Percentiles rank a stretch among this genome's conserved stretches.
phyloP scores from a whole-genome alignment of 2,329 filamentous ascomycete genomes.

The Sphaerulina musiva region DNA sequence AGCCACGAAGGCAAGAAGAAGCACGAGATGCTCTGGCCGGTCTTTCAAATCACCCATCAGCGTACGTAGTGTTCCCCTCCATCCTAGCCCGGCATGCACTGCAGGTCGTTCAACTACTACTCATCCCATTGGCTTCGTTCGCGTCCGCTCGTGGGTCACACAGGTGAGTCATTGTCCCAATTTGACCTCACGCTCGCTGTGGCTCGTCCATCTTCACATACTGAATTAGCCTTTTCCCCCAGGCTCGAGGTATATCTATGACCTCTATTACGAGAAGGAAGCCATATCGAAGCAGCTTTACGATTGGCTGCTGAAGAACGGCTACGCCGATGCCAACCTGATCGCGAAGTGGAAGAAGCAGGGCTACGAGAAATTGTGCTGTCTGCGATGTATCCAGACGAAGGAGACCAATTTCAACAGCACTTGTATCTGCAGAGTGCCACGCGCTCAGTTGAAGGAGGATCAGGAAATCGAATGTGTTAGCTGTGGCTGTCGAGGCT shows the following conservation, averaged over 20 bases:
- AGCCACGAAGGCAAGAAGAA: conserved; percentile 72
- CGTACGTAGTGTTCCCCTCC: conserved; percentile 45
- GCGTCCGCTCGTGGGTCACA: conserved; percentile 18
- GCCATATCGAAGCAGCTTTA: conserved; percentile 88
- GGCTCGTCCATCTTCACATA: conserved; percentile 4
- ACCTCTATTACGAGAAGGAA: conserved; percentile 96
- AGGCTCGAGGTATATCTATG: conserved; percentile 84
- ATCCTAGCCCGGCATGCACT: neutral
- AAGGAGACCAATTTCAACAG: conserved; percentile 99
- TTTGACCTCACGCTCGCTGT: conserved; percentile 24
- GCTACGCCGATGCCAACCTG: conserved; percentile 87
- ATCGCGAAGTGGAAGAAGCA: conserved; percentile 99
- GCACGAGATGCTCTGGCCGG: conserved; percentile 90
- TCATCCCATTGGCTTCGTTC: neutral
- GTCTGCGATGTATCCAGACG: conserved; percentile 93
- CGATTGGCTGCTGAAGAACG: conserved; percentile 94
- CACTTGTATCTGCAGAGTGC: conserved; percentile 94
- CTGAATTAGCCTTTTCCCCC: conserved; percentile 18
- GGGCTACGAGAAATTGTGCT: conserved; percentile 97
- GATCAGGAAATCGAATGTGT: conserved; percentile 88
- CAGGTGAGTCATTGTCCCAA: conserved; percentile 31
- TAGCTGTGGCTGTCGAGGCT: conserved; percentile 88
- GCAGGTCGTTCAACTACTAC: neutral
- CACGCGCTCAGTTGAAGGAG: conserved; percentile 81
- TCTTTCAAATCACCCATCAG: conserved; percentile 95